A percentile compares a stretch with the other conserved stretches of the same genome.
These are phyloP conservation scores for Myotisia sp. DNA, from an alignment of 2,329 filamentous ascomycete genomes.

Conservation along the genomic window DNA sequence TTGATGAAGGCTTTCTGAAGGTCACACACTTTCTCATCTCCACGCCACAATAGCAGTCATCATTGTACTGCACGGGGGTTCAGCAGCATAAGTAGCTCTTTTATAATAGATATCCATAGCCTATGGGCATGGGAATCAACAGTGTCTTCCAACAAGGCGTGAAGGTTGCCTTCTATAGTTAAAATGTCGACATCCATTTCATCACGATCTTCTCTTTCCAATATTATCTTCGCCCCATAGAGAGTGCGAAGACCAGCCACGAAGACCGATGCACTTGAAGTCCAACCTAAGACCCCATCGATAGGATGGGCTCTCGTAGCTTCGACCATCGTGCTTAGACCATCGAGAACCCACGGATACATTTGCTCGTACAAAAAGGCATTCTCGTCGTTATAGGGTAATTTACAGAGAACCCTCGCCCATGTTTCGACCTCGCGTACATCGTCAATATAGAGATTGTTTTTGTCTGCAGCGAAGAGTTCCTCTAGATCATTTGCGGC, in stretches of 20 bases:
- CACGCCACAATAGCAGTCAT: too few relatives aligned
- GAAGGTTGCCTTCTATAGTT: conserved; percentile 15
- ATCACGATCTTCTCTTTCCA: conserved; percentile 12
- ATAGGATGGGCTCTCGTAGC: conserved; percentile 21
- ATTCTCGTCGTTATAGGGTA: conserved; percentile 17
- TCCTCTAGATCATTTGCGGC: conserved; percentile 27
- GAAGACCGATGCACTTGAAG: conserved; percentile 54
- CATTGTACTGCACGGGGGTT: too few relatives aligned
- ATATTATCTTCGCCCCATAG: conserved; percentile 23
- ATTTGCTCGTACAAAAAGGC: conserved; percentile 14
- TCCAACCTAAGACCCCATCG: conserved; percentile 61
- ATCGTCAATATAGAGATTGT: conserved; percentile 85
- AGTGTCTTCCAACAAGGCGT: conserved; percentile 13
- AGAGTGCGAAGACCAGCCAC: conserved; percentile 28
- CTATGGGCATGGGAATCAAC: conserved; percentile 2
- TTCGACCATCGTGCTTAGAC: conserved; percentile 18
- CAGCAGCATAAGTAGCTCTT: conserved; percentile 16
- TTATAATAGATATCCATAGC: conserved; percentile 12
- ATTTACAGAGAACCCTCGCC: conserved; percentile 37
- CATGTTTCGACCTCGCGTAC: conserved; percentile 60
- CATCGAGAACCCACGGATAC: conserved; percentile 22
- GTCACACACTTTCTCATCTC: too few relatives aligned
- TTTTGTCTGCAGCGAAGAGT: conserved; percentile 78
- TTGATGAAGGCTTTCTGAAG: too few relatives aligned
- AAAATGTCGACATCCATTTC: conserved; percentile 12